Evolutionary conservation across 202 grass and related monocot species (phyloP), one percentile per base, ranked within the genome.

Genomic region (Eragrostis tef): DNA sequence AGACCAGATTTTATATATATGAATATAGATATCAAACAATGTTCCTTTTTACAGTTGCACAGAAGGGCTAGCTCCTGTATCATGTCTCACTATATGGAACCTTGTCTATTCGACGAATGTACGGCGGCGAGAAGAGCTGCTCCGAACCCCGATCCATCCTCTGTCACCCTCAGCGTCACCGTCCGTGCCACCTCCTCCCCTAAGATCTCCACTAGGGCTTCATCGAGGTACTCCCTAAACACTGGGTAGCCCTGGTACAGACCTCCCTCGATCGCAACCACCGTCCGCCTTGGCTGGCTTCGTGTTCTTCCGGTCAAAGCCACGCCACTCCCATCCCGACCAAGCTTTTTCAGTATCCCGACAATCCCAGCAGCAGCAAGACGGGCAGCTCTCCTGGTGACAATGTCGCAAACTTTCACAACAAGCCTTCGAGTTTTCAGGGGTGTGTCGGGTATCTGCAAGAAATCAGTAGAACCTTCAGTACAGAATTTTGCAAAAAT

Each of bases 21-120:
- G 89, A 91, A 88, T 90, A 94, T 82, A 79, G 70, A 75, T 86
- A 88, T 94, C 86, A 91, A 98, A 86, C 81, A 93, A 91, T 83
- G 86, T 87, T 69, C 78, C 88, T 84, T 94, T 92, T 84, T 93
- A 93, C 93, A 95, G 95, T 99, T 96, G 90, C 87, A 91, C 88
- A 91, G 82, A 80, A 85, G 86, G 88, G 81, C 87, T 79, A 93
- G 69, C 72, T 79, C 62, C 77, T 75, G 82, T 85, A 86, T 88
- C 84, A 84, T 89, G 70, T 89, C 72, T 72, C 66, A 8, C 83
- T 88, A 88, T 90, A 78, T 75, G 65, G 64, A 82, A 81, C 81
- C 83, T 88, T 89, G 89, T 81, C 90, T 86, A 89, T 89, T 92
- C 47, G 83, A 90, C 87, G 82, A 93, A 80, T 91, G 50, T 56